These are phyloP conservation scores for Sphaerostilbella broomeana DNA, from an alignment of 2,329 filamentous ascomycete genomes.

Conservation along the genomic window DNA sequence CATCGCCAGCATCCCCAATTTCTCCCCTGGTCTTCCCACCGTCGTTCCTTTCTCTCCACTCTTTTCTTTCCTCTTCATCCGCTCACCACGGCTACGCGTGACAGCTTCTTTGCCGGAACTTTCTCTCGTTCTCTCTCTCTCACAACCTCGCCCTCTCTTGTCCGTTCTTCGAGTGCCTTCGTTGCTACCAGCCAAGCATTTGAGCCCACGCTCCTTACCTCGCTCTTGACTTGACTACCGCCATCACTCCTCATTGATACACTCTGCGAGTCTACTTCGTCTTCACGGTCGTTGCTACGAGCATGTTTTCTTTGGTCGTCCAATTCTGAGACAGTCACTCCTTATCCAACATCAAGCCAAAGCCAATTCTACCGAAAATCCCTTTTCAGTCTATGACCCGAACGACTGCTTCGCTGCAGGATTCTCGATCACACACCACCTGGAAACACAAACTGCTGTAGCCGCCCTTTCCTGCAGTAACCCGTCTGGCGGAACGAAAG, in stretches of 20 bases:
- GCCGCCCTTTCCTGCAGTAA: slow-evolving; percentile 21
- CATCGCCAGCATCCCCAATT: slow-evolving; percentile 12
- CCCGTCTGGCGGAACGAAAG: slow-evolving; percentile 20
- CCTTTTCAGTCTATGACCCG: slow-evolving; percentile 3
- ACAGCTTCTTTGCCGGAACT: slow-evolving; percentile 2
- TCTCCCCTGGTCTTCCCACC: slow-evolving; percentile 9
- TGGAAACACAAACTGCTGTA: too few species aligned
- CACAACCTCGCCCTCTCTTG: neutral
- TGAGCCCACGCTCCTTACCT: neutral
- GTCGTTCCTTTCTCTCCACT: slow-evolving; percentile 9
- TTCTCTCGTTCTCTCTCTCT: slow-evolving; percentile 1
- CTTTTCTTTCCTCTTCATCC: slow-evolving; percentile 15
- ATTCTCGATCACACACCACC: slow-evolving; percentile 10
- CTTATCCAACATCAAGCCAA: neutral
- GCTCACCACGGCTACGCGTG: slow-evolving; percentile 8
- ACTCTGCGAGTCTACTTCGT: too few species aligned
- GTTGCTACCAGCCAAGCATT: too few species aligned
- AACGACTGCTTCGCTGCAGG: slow-evolving; percentile 14
- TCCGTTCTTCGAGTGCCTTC: too few species aligned
- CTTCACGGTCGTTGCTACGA: slow-evolving; percentile 3
- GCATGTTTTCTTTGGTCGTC: slow-evolving; percentile 8
- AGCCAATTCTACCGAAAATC: slow-evolving; percentile 1
- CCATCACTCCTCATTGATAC: too few species aligned
- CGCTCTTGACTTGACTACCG: too few species aligned
- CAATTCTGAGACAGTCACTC: slow-evolving; percentile 9